Conservation (phyloP, 441 rosid genomes). For the Populus hybrid region DNA sequence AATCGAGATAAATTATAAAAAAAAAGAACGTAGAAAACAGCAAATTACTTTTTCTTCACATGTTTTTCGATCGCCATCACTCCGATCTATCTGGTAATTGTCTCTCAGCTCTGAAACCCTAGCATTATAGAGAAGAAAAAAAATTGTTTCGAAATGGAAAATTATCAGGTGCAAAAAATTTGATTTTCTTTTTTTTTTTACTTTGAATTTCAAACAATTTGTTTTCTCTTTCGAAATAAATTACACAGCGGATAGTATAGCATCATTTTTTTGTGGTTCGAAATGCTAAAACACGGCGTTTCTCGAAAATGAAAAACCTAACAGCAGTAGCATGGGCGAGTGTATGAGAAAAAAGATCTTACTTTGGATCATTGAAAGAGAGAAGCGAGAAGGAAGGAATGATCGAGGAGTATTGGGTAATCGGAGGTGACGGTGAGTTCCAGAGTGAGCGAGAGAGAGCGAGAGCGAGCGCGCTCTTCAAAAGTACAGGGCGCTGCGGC, state of each 20-base stretch:
- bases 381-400: not conserved
- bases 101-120: slow-evolving; percentile 9
- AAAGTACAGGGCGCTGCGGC: not conserved
- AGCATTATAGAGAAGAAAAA: not conserved
- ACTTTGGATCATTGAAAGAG: not conserved
- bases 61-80: slow-evolving; percentile 34
- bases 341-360: not conserved
- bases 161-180: not conserved
- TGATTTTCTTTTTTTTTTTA: not conserved
- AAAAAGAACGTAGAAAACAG: not conserved
- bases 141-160: slow-evolving; percentile 9
- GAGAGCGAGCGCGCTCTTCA: slow-evolving; percentile 11
- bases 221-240: not conserved
- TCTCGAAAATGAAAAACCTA: not conserved
- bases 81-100: not conserved
- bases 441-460: not conserved
- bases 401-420: not conserved
- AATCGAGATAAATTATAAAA: too few species aligned
- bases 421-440: not conserved
- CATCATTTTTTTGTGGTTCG: not conserved
- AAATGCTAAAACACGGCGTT: not conserved
- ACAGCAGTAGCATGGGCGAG: not conserved
- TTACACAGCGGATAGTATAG: not conserved
- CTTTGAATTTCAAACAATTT: not conserved
- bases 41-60: slow-evolving; percentile 35